Evolutionary conservation across 352 stramenopile species (phyloP).

Genomic region (Phytophthora tubulina): DNA sequence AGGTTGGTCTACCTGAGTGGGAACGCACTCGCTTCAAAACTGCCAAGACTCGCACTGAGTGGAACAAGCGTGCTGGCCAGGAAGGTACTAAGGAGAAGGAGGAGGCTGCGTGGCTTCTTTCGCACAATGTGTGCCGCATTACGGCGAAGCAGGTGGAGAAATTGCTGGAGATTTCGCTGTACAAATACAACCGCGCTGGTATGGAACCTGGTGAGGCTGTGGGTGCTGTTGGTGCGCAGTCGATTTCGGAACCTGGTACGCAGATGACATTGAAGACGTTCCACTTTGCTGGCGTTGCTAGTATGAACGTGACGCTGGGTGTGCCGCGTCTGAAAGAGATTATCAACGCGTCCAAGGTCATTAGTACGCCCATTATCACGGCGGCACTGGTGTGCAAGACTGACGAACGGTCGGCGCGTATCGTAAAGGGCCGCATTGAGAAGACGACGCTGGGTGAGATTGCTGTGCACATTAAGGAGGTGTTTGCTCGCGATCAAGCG

Average conservation of each 20-base stretch:
- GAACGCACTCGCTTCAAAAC: constrained; percentile 70
- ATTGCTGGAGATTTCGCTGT: constrained; percentile 79
- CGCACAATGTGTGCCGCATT: constrained; percentile 94
- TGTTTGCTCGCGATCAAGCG: constrained; percentile 94
- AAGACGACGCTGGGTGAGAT: constrained; percentile 98
- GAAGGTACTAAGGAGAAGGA: constrained; percentile 69
- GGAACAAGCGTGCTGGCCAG: constrained; percentile 61
- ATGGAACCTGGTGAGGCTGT: constrained; percentile 97
- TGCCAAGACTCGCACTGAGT: constrained; percentile 53
- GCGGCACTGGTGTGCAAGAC: constrained; percentile 96
- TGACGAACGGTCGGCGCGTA: constrained; percentile 96
- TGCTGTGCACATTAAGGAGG: constrained; percentile 97
- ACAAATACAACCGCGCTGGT: constrained; percentile 88
- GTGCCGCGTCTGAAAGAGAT: constrained; percentile 99
- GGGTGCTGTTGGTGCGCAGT: constrained; percentile 97
- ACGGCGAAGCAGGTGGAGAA: constrained; percentile 84
- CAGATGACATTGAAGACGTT: constrained; percentile 99
- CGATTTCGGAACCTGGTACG: constrained; percentile 96
- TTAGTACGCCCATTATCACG: constrained; percentile 99
- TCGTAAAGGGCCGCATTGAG: constrained; percentile 99
- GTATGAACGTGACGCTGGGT: constrained; percentile 99
- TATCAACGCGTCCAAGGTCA: constrained; percentile 97
- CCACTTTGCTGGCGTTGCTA: constrained; percentile 99
- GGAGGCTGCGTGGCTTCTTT: constrained; percentile 81
- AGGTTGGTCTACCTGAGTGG: constrained; percentile 68